Conservation (phyloP, 179 eudicot genomes). For the Camellia oleifera region DNA sequence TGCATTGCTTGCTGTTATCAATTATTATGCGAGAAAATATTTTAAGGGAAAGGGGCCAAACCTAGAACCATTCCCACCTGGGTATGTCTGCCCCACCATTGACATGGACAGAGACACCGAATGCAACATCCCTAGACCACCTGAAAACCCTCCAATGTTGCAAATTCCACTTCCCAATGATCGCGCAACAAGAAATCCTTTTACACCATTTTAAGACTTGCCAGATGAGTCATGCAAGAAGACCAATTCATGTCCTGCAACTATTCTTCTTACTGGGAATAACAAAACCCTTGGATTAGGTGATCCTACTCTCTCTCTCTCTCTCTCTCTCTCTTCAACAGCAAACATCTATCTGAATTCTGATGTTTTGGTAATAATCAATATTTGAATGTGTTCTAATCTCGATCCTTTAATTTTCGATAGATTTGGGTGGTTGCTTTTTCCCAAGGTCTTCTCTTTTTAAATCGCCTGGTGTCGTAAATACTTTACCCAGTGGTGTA, state of each 20-base stretch:
- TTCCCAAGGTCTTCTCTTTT: slow-evolving; percentile 34
- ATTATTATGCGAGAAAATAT: no score
- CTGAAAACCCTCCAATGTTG: slow-evolving; percentile 76
- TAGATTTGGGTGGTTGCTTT: slow-evolving; percentile 59
- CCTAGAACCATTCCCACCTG: no score
- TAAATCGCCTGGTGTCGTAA: slow-evolving; percentile 33
- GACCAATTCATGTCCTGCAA: slow-evolving; percentile 78
- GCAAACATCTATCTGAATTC: neutral
- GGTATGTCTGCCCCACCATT: slow-evolving; percentile 40
- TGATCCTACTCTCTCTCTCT: slow-evolving; percentile 18
- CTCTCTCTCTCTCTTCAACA: neutral
- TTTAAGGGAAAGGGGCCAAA: no score
- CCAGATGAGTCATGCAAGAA: slow-evolving; percentile 53
- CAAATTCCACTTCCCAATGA: slow-evolving; percentile 60
- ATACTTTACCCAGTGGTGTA: slow-evolving; percentile 40
- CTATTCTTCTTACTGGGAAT: slow-evolving; percentile 61
- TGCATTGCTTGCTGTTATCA: no score
- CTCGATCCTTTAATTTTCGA: neutral
- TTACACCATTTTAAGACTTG: slow-evolving; percentile 41
- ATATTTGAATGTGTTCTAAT: neutral
- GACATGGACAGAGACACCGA: slow-evolving; percentile 53
- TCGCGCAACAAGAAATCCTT: slow-evolving; percentile 63
- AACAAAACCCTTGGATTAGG: slow-evolving; percentile 67
- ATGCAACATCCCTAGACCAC: slow-evolving; percentile 64
- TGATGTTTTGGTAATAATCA: neutral